A percentile compares a stretch with the other conserved stretches of the same genome.
phyloP scores from a whole-genome alignment of 2,329 filamentous ascomycete species.

The Talaromyces verruculosus region DNA sequence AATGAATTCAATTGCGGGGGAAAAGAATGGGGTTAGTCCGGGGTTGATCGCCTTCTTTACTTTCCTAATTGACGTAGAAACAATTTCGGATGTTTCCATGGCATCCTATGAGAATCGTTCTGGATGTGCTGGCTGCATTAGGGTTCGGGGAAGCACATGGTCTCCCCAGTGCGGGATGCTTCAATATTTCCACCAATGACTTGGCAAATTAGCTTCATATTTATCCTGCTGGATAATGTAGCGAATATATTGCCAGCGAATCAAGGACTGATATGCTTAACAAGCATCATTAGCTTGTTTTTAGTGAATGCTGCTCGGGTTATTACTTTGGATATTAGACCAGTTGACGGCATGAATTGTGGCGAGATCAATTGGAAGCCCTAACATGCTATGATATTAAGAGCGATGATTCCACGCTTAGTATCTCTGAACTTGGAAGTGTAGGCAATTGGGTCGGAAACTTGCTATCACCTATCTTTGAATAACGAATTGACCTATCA shows the following conservation, averaged over 20 bases:
- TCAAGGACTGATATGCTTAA: not conserved
- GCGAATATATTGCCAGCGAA: not conserved
- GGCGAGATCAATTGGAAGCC: not conserved
- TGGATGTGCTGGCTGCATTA: not conserved
- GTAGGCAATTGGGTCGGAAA: not conserved
- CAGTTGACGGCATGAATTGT: not conserved
- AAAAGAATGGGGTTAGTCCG: constrained; percentile 6
- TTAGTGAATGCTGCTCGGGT: not conserved
- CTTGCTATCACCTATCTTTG: not conserved
- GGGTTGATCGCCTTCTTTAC: constrained; percentile 9
- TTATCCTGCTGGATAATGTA: not conserved
- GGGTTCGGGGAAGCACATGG: not conserved
- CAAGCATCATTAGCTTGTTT: not conserved
- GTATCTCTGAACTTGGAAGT: not conserved
- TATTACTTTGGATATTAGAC: not conserved
- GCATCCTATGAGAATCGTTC: not conserved
- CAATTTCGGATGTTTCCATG: not conserved
- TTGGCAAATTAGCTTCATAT: not conserved
- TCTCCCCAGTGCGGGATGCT: not conserved
- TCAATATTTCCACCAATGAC: constrained; percentile 25
- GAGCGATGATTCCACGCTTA: not conserved
- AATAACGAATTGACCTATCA: not conserved
- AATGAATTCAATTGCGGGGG: constrained; percentile 14
- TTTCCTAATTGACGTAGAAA: constrained; percentile 8
- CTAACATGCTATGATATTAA: constrained; percentile 1